Percentiles rank a stretch among this genome's conserved stretches.
Evolutionary conservation across 805 yeast species (phyloP).

Genomic region (Zygosaccharomyces lentus): DNA sequence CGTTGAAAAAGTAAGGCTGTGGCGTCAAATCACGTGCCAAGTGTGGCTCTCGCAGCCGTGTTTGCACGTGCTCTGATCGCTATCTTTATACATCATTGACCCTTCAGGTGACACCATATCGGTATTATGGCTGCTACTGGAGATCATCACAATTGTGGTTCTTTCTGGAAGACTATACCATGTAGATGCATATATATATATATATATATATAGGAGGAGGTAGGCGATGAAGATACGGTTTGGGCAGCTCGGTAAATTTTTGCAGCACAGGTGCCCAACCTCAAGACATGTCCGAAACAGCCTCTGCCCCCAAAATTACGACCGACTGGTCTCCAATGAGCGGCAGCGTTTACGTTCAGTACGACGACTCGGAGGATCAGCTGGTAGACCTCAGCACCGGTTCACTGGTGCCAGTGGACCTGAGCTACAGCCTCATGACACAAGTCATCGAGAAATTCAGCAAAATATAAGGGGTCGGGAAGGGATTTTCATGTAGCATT

Average conservation of each 20-base stretch:
- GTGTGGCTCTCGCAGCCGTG: not conserved
- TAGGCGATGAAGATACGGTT: not conserved
- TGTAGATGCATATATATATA: not conserved
- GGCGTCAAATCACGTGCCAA: not conserved
- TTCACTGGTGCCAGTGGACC: constrained; percentile 26
- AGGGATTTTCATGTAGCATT: not conserved
- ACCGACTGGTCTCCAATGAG: constrained; percentile 1
- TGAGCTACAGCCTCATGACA: constrained; percentile 25
- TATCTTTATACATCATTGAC: not conserved
- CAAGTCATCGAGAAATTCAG: constrained; percentile 27
- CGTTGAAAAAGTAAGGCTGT: not conserved
- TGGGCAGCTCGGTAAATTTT: too few relatives aligned
- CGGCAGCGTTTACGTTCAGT: constrained; percentile 1
- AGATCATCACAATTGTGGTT: not conserved
- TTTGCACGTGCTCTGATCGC: not conserved
- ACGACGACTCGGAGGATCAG: constrained; percentile 28
- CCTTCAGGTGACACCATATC: not conserved
- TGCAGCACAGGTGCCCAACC: not conserved
- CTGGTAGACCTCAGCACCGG: constrained; percentile 33
- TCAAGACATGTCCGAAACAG: constrained; percentile 3
- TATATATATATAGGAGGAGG: not conserved
- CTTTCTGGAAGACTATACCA: not conserved
- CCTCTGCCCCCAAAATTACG: not conserved
- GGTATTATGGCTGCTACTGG: constrained; percentile 2
- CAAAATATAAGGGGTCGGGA: constrained; percentile 15